phyloP scores from a whole-genome alignment of 371 early-diverging fungal genomes.

The Gilbertella persicaria region DNA sequence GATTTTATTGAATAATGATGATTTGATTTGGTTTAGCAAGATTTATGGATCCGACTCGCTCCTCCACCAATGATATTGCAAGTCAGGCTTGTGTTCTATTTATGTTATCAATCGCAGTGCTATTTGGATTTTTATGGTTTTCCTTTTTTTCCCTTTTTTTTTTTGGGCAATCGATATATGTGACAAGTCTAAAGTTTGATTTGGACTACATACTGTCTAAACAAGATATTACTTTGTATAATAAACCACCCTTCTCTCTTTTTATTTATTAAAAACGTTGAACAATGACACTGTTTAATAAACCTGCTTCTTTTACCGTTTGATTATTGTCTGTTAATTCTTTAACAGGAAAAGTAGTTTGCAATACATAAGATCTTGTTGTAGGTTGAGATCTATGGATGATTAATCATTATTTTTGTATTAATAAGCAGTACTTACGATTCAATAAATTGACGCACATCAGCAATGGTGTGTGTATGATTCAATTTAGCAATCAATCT shows the following conservation, averaged over 20 bases:
- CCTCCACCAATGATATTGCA: no score
- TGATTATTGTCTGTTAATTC: constrained; percentile 64
- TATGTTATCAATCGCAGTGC: no score
- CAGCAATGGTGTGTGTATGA: constrained; percentile 87
- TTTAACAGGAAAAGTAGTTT: constrained; percentile 84
- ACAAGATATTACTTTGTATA: no score
- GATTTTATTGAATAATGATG: neutral
- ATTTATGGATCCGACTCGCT: no score
- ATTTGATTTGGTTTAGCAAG: no score
- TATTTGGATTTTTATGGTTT: no score
- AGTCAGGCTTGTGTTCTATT: no score
- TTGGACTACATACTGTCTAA: no score
- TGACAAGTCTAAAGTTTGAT: no score
- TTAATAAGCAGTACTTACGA: constrained; percentile 42
- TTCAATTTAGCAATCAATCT: constrained; percentile 88
- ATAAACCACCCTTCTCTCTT: neutral
- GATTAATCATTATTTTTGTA: neutral
- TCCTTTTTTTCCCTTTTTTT: no score
- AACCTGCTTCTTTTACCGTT: constrained; percentile 79
- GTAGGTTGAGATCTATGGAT: constrained; percentile 14
- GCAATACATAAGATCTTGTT: constrained; percentile 66
- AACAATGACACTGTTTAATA: constrained; percentile 85
- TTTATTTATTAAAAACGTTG: constrained; percentile 67
- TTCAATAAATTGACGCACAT: constrained; percentile 75
- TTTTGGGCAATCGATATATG: no score